phyloP scores from a whole-genome alignment of 2,329 filamentous ascomycete genomes.

The Paraconiothyrium sp. region DNA sequence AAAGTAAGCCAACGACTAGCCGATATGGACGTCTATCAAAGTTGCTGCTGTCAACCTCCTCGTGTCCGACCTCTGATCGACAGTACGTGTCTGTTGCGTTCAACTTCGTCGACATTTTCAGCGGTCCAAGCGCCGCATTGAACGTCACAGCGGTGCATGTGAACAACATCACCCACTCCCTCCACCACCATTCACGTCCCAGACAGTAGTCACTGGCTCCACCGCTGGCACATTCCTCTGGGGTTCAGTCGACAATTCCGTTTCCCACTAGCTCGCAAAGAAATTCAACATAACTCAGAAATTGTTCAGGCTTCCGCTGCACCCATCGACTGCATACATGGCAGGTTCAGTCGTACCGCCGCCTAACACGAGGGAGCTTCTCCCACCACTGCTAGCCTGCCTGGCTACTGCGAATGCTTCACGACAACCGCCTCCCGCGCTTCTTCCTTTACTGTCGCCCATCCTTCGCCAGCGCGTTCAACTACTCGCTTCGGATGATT shows the following conservation, averaged over 20 bases:
- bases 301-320: background rate
- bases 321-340: slow-evolving; percentile 28
- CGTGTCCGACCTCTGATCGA: background rate
- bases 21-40: slow-evolving; percentile 8
- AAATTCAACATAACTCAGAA: background rate
- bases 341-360: slow-evolving; percentile 65
- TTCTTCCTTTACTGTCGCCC: slow-evolving; percentile 69
- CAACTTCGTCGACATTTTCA: slow-evolving; percentile 1
- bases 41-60: background rate
- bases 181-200: background rate
- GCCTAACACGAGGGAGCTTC: slow-evolving; percentile 65
- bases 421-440: slow-evolving; percentile 66
- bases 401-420: slow-evolving; percentile 69
- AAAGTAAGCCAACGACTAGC: slow-evolving; percentile 13
- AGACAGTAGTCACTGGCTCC: background rate
- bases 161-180: slow-evolving; percentile 1
- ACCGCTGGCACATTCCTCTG: slow-evolving; percentile 2
- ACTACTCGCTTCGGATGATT: slow-evolving; percentile 71
- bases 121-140: slow-evolving; percentile 7
- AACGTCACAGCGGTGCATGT: background rate
- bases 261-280: background rate
- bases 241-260: background rate
- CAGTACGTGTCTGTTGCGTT: background rate
- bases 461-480: slow-evolving; percentile 70
- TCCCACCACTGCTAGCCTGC: slow-evolving; percentile 71